Conservation (phyloP, 2,329 filamentous ascomycete genomes). For the Coniochaeta ligniaria region DNA sequence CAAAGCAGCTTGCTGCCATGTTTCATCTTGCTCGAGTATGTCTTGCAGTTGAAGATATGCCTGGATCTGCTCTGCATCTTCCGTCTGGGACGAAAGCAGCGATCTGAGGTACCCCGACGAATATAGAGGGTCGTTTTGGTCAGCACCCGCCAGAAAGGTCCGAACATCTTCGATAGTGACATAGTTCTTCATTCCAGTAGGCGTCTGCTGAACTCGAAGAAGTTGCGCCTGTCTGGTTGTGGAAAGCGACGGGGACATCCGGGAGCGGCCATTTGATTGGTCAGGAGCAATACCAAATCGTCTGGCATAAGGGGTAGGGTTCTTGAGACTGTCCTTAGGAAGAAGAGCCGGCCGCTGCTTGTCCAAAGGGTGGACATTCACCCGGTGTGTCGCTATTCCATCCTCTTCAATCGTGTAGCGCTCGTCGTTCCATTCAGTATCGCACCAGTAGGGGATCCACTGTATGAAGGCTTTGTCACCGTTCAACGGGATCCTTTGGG, state of each 20-base stretch:
- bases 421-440: background rate
- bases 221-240: slow-evolving; percentile 1
- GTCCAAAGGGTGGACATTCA: background rate
- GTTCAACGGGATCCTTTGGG: background rate
- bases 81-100: background rate
- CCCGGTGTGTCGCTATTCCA: background rate
- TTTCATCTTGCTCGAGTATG: slow-evolving; percentile 4
- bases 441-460: background rate
- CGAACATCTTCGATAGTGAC: slow-evolving; percentile 1
- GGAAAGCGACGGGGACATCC: slow-evolving; percentile 5
- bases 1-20: slow-evolving; percentile 6
- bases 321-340: background rate
- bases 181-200: slow-evolving; percentile 3
- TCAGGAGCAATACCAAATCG: slow-evolving; percentile 5
- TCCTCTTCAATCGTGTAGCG: background rate
- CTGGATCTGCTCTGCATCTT: background rate
- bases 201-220: background rate
- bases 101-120: background rate
- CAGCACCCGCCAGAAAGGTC: background rate
- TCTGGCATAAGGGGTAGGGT: slow-evolving; percentile 6
- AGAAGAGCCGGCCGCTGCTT: slow-evolving; percentile 6
- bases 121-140: no score
- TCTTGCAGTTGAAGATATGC: background rate
- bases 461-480: background rate
- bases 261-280: slow-evolving; percentile 4